Evolutionary conservation across 139 green algal species (phyloP).

Genomic region (Chlamydomonas sp.): DNA sequence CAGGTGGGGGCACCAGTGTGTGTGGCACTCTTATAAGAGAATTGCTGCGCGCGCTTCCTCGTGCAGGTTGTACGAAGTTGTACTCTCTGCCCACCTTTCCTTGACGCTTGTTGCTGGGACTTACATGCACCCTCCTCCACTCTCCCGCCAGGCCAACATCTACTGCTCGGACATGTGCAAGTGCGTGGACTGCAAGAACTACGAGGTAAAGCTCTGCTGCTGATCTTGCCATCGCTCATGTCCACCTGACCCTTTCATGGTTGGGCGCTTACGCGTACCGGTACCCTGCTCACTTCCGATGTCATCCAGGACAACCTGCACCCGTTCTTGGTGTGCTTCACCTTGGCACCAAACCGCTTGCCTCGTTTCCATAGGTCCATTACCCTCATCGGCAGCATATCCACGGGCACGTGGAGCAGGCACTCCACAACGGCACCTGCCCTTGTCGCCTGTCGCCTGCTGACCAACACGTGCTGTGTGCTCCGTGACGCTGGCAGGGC

Average conservation of each 20-base stretch:
- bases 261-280: neutral
- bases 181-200: conserved; percentile 92
- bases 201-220: conserved; percentile 54
- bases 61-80: conserved; percentile 3
- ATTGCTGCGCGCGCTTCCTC: conserved; percentile 84
- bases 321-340: neutral
- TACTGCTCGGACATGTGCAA: conserved; percentile 89
- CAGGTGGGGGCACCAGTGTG: conserved; percentile 63
- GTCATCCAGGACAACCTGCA: neutral
- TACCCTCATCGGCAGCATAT: neutral
- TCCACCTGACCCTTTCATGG: neutral
- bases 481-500: conserved; percentile 22
- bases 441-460: neutral
- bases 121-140: neutral
- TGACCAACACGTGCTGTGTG: neutral
- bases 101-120: neutral
- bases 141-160: conserved; percentile 57
- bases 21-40: conserved; percentile 65
- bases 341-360: no score
- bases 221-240: neutral
- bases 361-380: neutral
- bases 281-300: neutral
- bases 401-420: neutral
- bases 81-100: neutral
- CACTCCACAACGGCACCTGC: neutral